phyloP scores from a whole-genome alignment of 176 grass and related monocot species.

The Oryza rufipogon region DNA sequence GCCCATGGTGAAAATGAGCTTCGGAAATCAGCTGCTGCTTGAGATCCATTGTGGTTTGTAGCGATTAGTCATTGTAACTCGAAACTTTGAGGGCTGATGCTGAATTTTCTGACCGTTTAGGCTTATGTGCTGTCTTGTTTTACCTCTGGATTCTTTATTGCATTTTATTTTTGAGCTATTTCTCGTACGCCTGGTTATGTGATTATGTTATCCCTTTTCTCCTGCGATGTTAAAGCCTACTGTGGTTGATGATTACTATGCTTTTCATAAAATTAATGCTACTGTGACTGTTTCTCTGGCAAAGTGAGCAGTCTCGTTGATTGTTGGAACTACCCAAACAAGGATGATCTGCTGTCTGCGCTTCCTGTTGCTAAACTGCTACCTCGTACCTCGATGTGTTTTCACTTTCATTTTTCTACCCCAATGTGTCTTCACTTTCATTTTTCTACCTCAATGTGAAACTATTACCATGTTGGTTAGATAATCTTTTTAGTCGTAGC shows the following conservation, averaged over 20 bases:
- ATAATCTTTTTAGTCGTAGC: too few relatives aligned
- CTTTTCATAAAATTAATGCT: neutral
- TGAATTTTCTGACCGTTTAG: conserved; percentile 33
- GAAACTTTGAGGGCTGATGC: neutral
- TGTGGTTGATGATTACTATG: neutral
- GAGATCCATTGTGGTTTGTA: conserved; percentile 29
- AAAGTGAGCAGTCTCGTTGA: neutral
- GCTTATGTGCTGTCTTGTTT: neutral
- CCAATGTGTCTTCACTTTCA: too few relatives aligned
- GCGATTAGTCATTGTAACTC: conserved; percentile 21
- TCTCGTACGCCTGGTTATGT: neutral
- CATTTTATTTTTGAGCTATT: neutral
- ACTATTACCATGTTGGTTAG: too few relatives aligned
- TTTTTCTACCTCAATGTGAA: too few relatives aligned
- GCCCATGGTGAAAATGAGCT: conserved; percentile 71
- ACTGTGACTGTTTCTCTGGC: neutral
- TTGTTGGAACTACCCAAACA: neutral
- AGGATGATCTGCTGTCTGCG: neutral
- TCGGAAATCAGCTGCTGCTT: conserved; percentile 45
- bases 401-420: too few relatives aligned
- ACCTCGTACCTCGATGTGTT: too few relatives aligned
- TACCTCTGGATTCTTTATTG: neutral
- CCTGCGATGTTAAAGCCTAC: neutral
- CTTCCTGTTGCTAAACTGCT: neutral
- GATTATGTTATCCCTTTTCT: neutral